Base-by-base conservation (phyloP, 164 flowering plant genomes). In the Tetracentron sinense region DNA sequence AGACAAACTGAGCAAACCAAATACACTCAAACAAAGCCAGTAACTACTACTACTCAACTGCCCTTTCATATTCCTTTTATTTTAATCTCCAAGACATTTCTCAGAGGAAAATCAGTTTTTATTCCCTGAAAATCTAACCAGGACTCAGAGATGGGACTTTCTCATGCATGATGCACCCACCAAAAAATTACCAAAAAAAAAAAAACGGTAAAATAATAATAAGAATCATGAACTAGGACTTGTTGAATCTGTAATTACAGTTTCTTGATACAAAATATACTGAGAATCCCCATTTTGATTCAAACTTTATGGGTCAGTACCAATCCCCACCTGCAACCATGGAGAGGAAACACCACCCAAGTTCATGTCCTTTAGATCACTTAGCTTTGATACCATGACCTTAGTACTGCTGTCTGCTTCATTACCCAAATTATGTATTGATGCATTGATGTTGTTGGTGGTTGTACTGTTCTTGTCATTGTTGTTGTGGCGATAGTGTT, bases 291-390 rank as follows among this genome's bases (percentile, higher is more conserved):
- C 29, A 10, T 50, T 60, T 33, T 28, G 28, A 22, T 49, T 6
- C 25, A 53, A 53, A 38, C 16, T 30, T 74, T 56, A 81, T 22
- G 74, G 71, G 66, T 75, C 78, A 76, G 71, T 62, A 67, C 89
- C 89, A 80, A 92, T 83, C 56, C 97, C 97, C 54, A 92, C 92
- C 62, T 89, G 96, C 78, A 92, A 77, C 97, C 97, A 92, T 27
- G 85, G 83, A 58, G 89, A 77, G 4, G 90, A 83, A 46, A 70
- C 77, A 26, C 72, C 83, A 66, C 58, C 77, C 56, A 63, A 42
- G 61, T 64, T 83, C 61, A 85, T 77, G 66, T 84, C 96, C 61
- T 89, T 87, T 15, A 87, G 69, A 46, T 89, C 96, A 74, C 86
- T 85, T 56, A 92, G 77, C 78, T 92, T 92, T 49, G 90, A 90